phyloP scores from a whole-genome alignment of 345 rosid species.

The Psidium friedrichsthalianum region DNA sequence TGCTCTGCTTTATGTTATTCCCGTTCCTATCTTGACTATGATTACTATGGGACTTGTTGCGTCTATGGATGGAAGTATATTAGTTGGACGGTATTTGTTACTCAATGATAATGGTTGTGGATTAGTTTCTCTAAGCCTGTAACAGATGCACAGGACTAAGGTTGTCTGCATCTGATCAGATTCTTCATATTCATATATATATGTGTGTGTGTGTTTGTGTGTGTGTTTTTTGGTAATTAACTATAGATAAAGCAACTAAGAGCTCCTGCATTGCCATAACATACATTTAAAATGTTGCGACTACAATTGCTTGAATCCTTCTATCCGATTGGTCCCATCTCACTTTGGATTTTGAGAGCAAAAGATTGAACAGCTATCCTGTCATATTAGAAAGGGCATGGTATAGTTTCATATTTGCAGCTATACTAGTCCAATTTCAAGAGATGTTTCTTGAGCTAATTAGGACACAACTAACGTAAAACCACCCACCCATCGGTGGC shows the following conservation, averaged over 20 bases:
- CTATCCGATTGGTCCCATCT: neutral
- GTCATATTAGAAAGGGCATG: neutral
- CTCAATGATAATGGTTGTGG: neutral
- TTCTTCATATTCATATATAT: neutral
- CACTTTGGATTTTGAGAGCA: neutral
- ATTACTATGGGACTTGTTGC: neutral
- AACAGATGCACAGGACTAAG: neutral
- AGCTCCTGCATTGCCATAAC: neutral
- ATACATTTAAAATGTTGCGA: neutral
- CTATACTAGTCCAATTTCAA: neutral
- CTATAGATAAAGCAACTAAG: neutral
- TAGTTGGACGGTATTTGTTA: neutral
- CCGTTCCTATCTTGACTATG: neutral
- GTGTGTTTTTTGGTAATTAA: neutral
- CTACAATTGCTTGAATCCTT: neutral
- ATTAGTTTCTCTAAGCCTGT: neutral
- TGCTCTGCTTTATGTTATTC: neutral
- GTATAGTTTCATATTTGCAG: neutral
- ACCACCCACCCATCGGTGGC: too few species aligned
- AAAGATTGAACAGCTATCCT: neutral
- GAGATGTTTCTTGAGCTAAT: neutral
- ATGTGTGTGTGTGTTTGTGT: too few species aligned
- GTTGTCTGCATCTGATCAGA: neutral
- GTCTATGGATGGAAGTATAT: neutral
- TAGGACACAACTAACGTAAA: neutral